Evolutionary conservation across 192 early-diverging fungal species (phyloP), one percentile per base, ranked within the genome.

Genomic region (Coemansia furcata): DNA sequence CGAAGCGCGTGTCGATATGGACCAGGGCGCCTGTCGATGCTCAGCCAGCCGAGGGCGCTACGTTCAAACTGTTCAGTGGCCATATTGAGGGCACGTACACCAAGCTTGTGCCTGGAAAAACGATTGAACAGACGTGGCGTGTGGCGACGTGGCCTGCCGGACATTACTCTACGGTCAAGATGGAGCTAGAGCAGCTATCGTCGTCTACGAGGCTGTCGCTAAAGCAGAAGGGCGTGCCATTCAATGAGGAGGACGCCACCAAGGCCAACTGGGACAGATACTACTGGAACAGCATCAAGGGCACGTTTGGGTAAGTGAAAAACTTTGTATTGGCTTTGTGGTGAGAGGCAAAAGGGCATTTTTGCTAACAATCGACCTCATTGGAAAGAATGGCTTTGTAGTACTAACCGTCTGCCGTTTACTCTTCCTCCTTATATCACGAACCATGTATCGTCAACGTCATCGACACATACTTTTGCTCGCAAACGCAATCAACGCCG

Each of bases 281-380:
- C 82, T 98, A 96, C 85, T 97, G 93, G 93, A 89, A 92, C 76
- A 77, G 90, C 43, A 98, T 98, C 73, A 95, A 96, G 74, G 85
- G 85, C 60, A 86, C 90, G 21, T 98, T 96, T 84, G 95, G 95
- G 87, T 93, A 89, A 76, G 89, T 21, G 23, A 7, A 46, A 47
- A 4, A 10, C 6, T 10, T 32, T 55, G 26, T 55, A 1, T 26
- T 54, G 10, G 19, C 33, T 60, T 23, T 44, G 60, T 57, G 14
- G 54, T 47, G 29, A 32, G 36, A 29, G 65, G 33, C 36, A 14
- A 30, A 17, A 17, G 15, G 4, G 30, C 17, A n/a, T 47, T 47
- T 23, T 21, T 63, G 62, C 43, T 26, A 60, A 37, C 32, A 2
- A 26, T 26, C 12, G 2, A 42, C 37, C 21, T 23, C n/a, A 30